A percentile compares a stretch with the other conserved stretches of the same genome.
phyloP scores from a whole-genome alignment of 495 filamentous ascomycete species.

The Haplographium delicatum region DNA sequence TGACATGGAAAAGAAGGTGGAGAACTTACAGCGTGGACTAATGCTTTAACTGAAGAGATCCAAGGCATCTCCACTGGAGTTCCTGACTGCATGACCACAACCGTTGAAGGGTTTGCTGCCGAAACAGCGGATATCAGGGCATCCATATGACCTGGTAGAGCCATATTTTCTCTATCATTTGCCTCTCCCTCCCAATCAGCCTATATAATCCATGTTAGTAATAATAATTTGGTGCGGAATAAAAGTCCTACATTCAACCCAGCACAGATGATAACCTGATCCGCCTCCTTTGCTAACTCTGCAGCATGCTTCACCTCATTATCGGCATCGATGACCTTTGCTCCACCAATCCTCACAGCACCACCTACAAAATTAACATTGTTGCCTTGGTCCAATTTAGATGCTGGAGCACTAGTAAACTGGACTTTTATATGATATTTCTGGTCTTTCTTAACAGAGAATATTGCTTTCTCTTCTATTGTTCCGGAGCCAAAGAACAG shows the following conservation, averaged over 20 bases:
- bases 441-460: constrained; percentile 52
- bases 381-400: constrained; percentile 46
- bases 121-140: constrained; percentile 53
- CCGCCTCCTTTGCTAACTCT: constrained; percentile 53
- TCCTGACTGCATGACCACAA: constrained; percentile 59
- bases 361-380: constrained; percentile 54
- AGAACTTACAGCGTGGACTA: constrained; percentile 8
- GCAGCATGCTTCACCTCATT: constrained; percentile 59
- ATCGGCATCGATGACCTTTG: constrained; percentile 50
- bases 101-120: constrained; percentile 50
- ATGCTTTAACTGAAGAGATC: constrained; percentile 50
- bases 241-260: constrained; percentile 68
- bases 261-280: constrained; percentile 64
- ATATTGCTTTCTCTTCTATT: constrained; percentile 52
- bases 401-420: constrained; percentile 60
- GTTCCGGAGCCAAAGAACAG: constrained; percentile 59
- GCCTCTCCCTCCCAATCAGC: constrained; percentile 45
- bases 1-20: not conserved
- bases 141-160: constrained; percentile 47
- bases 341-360: constrained; percentile 59
- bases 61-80: constrained; percentile 50
- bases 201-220: constrained; percentile 47
- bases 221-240: constrained; percentile 55
- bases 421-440: constrained; percentile 57
- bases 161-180: constrained; percentile 35